Percentiles rank a stretch among this genome's conserved stretches.
phyloP scores from a whole-genome alignment of 2,329 filamentous ascomycete genomes.

The Boeremia exigua region DNA sequence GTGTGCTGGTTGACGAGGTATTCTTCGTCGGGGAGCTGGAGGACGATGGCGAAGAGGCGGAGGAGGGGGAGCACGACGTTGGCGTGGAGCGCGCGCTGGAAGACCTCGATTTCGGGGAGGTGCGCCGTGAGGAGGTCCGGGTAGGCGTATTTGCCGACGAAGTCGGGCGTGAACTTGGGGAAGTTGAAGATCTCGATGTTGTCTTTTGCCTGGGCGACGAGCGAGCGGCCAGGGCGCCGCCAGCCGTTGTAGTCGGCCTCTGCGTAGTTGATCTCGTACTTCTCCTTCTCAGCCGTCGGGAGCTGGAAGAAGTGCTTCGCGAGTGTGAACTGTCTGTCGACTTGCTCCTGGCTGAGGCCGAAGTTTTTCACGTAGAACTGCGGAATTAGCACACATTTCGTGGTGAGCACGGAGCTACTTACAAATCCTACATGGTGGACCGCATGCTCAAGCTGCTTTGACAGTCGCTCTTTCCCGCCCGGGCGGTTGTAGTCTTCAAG shows the following conservation, averaged over 20 bases:
- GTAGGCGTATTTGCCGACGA: conserved; percentile 48
- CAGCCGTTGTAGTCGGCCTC: conserved; percentile 63
- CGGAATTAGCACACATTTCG: conserved; percentile 26
- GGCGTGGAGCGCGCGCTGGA: conserved; percentile 57
- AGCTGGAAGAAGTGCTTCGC: conserved; percentile 65
- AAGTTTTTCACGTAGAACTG: conserved; percentile 69
- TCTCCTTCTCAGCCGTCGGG: conserved; percentile 64
- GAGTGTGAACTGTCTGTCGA: conserved; percentile 67
- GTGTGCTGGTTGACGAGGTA: conserved; percentile 62
- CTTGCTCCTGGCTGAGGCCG: conserved; percentile 64
- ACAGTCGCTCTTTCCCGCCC: conserved; percentile 61
- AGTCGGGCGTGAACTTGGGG: conserved; percentile 67
- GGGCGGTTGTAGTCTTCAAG: conserved; percentile 61
- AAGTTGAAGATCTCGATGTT: conserved; percentile 68
- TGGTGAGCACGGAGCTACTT: conserved; percentile 2
- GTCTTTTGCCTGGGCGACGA: conserved; percentile 53
- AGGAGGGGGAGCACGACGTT: conserved; percentile 65
- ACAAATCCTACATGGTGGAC: conserved; percentile 55
- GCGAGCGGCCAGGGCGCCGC: conserved; percentile 33
- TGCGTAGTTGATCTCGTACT: conserved; percentile 54
- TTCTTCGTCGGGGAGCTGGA: conserved; percentile 66
- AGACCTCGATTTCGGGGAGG: conserved; percentile 60
- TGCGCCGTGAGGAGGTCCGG: conserved; percentile 53
- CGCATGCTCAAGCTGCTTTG: conserved; percentile 62
- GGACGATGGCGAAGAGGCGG: conserved; percentile 65